phyloP scores from a whole-genome alignment of 2,329 filamentous ascomycete species.

The Colletotrichum eremochloae region DNA sequence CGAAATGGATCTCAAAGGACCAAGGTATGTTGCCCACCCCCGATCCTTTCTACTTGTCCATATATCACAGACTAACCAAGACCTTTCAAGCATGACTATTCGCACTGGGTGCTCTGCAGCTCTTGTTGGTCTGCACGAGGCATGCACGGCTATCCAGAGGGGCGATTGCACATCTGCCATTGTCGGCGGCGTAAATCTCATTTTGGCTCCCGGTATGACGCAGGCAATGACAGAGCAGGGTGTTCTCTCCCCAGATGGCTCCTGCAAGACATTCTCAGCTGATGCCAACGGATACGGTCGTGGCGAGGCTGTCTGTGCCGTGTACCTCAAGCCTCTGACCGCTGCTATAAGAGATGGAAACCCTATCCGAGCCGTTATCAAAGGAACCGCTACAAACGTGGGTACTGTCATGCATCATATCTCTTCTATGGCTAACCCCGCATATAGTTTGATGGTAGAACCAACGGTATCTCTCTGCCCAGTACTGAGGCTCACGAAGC shows the following conservation, averaged over 20 bases:
- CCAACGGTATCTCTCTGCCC: slow-evolving; percentile 48
- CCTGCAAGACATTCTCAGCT: slow-evolving; percentile 49
- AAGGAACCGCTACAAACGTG: slow-evolving; percentile 45
- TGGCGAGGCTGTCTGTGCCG: slow-evolving; percentile 56
- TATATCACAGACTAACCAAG: too few relatives aligned
- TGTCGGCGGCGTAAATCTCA: slow-evolving; percentile 47
- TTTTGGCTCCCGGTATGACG: slow-evolving; percentile 47
- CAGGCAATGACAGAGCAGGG: slow-evolving; percentile 25
- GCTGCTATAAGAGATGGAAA: slow-evolving; percentile 57
- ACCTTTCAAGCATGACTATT: slow-evolving; percentile 41
- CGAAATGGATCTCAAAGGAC: slow-evolving; percentile 40
- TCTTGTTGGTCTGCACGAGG: slow-evolving; percentile 45
- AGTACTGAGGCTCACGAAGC: not conserved
- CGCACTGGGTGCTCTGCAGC: slow-evolving; percentile 48
- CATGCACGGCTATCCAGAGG: slow-evolving; percentile 41
- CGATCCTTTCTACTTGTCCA: too few relatives aligned
- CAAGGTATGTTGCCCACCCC: slow-evolving; percentile 7
- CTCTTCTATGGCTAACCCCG: slow-evolving; percentile 6
- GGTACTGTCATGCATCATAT: too few relatives aligned
- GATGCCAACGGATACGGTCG: slow-evolving; percentile 58
- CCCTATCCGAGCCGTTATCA: slow-evolving; percentile 38
- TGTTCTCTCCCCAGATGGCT: slow-evolving; percentile 40
- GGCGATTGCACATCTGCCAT: slow-evolving; percentile 43
- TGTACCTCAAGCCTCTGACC: slow-evolving; percentile 57
- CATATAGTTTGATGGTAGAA: slow-evolving; percentile 52